Base-by-base conservation (phyloP, 202 grass and related monocot genomes). In the Alloteropsis angusta region DNA sequence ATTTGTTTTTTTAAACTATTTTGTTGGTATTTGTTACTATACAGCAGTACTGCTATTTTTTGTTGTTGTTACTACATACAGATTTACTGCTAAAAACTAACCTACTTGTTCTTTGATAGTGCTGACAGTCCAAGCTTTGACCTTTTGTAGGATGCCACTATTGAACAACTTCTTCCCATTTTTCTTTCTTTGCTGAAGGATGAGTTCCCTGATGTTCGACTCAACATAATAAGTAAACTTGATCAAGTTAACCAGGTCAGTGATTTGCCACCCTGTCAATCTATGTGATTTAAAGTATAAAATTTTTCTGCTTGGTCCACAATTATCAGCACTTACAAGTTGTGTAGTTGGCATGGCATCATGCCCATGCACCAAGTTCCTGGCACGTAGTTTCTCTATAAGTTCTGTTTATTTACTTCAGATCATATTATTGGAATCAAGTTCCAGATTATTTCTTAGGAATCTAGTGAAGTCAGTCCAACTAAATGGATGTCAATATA, bases 181-280 rank as follows among this genome's bases (percentile, higher is more conserved):
- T 94, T 94, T 37, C 92, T 94, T 49, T 91, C 92, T 74, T 82
- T 94, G 84, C 60, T 94, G 5, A 91, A 94, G 75, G 92, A 91
- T 80, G 92, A 94, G 17, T 94, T 94, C 68, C 92, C 92, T 82
- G 92, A 94, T 82, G 92, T 94, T 46, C 86, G 92, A 71, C 80
- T 94, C 18, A 91, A 94, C 70, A 94, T 94, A 76, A 94, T 94
- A 19, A 94, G 92, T 74, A 94, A 94, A 81, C 92, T 94, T 25
- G 91, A 93, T 81, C 91, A 93, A 83, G 91, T 93, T 65, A 93
- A 93, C 74, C 91, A 93, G 91, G 87, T 85, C 2, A 53, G 44
- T 66, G 14, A 46, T 16, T 15, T 46, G 44, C 44, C 16, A 46
- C 44, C 13, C 12, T 46, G 44, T 13, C 44, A 46, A 46, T 12